These are phyloP conservation scores for Fraxinus excelsior DNA, from an alignment of 257 asterid genomes.

Conservation along the genomic window DNA sequence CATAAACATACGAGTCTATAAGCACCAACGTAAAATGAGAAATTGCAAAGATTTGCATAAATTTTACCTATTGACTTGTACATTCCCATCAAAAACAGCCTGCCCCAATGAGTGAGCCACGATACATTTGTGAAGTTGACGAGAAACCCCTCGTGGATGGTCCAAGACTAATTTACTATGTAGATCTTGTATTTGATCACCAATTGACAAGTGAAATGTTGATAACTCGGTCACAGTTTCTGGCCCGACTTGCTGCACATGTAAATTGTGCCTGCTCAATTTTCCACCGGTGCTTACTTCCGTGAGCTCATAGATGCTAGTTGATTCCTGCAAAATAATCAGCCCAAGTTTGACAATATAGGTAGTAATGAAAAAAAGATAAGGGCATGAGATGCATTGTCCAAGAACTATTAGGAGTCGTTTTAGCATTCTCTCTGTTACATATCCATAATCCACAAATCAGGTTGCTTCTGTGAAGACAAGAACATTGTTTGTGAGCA, in stretches of 20 bases:
- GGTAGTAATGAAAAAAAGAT: not conserved
- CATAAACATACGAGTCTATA: not conserved
- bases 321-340: constrained; percentile 55
- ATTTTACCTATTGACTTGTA: constrained; percentile 86
- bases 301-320: constrained; percentile 61
- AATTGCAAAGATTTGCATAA: not conserved
- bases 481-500: not conserved
- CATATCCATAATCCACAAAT: not conserved
- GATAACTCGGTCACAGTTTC: constrained; percentile 81
- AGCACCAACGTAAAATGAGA: not conserved
- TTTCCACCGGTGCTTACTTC: constrained; percentile 95
- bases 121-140: constrained; percentile 92
- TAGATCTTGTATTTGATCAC: constrained; percentile 85
- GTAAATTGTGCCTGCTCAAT: constrained; percentile 89
- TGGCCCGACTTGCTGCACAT: constrained; percentile 80
- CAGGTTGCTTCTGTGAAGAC: not conserved
- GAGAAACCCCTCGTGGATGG: constrained; percentile 83
- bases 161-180: constrained; percentile 80
- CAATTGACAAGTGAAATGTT: constrained; percentile 68
- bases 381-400: not conserved
- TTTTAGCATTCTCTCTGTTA: not conserved
- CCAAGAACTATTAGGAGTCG: not conserved
- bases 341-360: not conserved
- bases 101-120: constrained; percentile 91
- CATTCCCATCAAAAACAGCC: constrained; percentile 89